Percentiles rank a stretch among this genome's conserved stretches.
Evolutionary conservation across 116 monocot species (phyloP).

Genomic region (Papilionanthe hybrid): DNA sequence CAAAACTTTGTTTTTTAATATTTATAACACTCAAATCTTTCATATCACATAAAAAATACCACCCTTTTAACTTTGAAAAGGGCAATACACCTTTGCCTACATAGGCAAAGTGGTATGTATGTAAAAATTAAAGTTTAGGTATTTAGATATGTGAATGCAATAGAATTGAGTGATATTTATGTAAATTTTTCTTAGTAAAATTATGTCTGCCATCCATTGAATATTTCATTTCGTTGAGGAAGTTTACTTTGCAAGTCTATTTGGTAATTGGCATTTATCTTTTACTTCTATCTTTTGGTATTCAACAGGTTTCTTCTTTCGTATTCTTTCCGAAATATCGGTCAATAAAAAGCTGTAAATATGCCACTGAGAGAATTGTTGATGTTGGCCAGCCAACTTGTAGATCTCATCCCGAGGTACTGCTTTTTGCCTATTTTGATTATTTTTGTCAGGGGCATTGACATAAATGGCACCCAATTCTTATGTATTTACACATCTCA

Average conservation of each 20-base stretch:
- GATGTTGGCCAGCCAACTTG: conserved; percentile 89
- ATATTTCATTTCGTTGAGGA: neutral
- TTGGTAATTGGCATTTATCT: neutral
- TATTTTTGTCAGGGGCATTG: neutral
- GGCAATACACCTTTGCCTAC: too few species aligned
- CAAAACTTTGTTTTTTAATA: too few species aligned
- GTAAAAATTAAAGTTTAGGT: too few species aligned
- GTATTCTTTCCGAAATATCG: conserved; percentile 6
- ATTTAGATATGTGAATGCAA: too few species aligned
- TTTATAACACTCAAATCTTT: too few species aligned
- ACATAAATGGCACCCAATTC: too few species aligned
- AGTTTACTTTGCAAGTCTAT: neutral
- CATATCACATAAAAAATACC: too few species aligned
- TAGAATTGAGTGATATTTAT: too few species aligned
- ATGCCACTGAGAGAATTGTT: conserved; percentile 27
- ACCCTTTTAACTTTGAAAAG: too few species aligned
- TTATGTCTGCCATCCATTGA: neutral
- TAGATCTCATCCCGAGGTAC: conserved; percentile 70
- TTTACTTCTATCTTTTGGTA: neutral
- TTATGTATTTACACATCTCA: too few species aligned
- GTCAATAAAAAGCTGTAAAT: conserved; percentile 14
- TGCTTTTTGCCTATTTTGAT: neutral
- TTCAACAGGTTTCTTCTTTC: conserved; percentile 14
- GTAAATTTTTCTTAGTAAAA: too few species aligned
- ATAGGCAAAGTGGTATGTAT: too few species aligned